A percentile compares a stretch with the other conserved stretches of the same genome.
These are phyloP conservation scores for Trichoderma virens DNA, from an alignment of 495 filamentous ascomycete species.

Conservation along the genomic window DNA sequence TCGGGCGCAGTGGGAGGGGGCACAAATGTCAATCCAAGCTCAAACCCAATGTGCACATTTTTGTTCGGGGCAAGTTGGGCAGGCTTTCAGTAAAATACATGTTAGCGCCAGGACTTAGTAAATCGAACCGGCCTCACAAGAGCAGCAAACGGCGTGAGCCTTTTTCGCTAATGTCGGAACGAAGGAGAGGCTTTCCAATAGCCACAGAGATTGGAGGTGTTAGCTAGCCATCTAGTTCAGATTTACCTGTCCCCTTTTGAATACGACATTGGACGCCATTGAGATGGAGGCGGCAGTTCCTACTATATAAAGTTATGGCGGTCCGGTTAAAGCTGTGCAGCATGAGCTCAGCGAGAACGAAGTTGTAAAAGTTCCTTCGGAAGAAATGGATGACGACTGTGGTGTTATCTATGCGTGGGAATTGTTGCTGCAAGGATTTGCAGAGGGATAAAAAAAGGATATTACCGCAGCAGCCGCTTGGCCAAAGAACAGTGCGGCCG, in stretches of 20 bases:
- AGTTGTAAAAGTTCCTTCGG: neutral
- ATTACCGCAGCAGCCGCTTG: conserved; percentile 5
- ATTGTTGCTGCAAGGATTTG: neutral
- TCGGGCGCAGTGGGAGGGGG: too few relatives aligned
- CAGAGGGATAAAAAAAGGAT: neutral
- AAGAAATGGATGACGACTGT: neutral
- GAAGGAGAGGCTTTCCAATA: neutral
- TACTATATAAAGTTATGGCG: too few relatives aligned
- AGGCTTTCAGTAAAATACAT: neutral
- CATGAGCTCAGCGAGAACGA: too few relatives aligned
- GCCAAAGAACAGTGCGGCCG: neutral
- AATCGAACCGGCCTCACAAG: neutral
- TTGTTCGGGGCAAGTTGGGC: too few relatives aligned
- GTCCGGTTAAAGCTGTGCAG: too few relatives aligned
- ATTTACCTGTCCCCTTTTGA: too few relatives aligned
- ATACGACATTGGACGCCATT: too few relatives aligned
- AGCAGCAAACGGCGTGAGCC: neutral
- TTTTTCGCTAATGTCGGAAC: neutral
- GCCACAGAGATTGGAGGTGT: too few relatives aligned
- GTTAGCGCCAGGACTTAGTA: neutral
- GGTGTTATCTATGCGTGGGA: neutral
- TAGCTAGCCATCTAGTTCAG: too few relatives aligned
- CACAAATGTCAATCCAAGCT: too few relatives aligned
- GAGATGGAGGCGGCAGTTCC: too few relatives aligned
- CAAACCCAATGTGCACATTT: too few relatives aligned